A percentile compares a stretch with the other conserved stretches of the same genome.
Evolutionary conservation across 1,284 basidiomycete species (phyloP).

Genomic region (Thelephora terrestris): DNA sequence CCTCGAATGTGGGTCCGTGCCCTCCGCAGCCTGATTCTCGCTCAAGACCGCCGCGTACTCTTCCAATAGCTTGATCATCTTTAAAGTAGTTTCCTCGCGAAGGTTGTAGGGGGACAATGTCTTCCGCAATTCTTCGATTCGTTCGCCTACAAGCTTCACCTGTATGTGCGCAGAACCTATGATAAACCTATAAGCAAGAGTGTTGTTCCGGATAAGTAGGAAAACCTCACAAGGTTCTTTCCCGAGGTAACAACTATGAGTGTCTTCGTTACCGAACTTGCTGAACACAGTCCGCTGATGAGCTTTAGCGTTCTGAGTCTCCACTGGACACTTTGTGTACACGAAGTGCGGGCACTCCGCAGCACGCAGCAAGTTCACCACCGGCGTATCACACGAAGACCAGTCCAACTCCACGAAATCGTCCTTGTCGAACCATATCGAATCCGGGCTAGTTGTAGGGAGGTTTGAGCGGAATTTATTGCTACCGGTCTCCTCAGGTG

Average conservation of each 20-base stretch:
- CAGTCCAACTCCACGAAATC: conserved; percentile 84
- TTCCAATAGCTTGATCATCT: conserved; percentile 50
- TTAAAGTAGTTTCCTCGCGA: conserved; percentile 16
- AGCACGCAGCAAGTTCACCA: conserved; percentile 62
- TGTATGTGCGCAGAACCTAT: conserved; percentile 65
- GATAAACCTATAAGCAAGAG: background rate
- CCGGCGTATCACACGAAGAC: conserved; percentile 44
- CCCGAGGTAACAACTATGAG: conserved; percentile 80
- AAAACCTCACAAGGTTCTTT: conserved; percentile 53
- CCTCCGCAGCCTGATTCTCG: conserved; percentile 31
- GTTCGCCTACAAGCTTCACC: conserved; percentile 47
- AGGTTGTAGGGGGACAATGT: background rate
- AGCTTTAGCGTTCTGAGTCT: conserved; percentile 31
- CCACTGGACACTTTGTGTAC: conserved; percentile 57
- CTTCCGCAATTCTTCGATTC: conserved; percentile 39
- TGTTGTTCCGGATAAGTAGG: conserved; percentile 1
- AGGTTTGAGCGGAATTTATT: conserved; percentile 37
- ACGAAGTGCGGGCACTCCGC: conserved; percentile 78
- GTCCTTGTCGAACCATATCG: conserved; percentile 69
- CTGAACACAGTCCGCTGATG: conserved; percentile 34
- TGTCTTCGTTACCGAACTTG: conserved; percentile 86
- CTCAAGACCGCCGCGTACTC: conserved; percentile 51
- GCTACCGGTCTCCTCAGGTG: conserved; percentile 35
- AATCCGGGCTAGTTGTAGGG: conserved; percentile 28
- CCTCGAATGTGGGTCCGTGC: conserved; percentile 23